Conservation (phyloP, 139 green algal species). For the Micromonas pusilla region DNA sequence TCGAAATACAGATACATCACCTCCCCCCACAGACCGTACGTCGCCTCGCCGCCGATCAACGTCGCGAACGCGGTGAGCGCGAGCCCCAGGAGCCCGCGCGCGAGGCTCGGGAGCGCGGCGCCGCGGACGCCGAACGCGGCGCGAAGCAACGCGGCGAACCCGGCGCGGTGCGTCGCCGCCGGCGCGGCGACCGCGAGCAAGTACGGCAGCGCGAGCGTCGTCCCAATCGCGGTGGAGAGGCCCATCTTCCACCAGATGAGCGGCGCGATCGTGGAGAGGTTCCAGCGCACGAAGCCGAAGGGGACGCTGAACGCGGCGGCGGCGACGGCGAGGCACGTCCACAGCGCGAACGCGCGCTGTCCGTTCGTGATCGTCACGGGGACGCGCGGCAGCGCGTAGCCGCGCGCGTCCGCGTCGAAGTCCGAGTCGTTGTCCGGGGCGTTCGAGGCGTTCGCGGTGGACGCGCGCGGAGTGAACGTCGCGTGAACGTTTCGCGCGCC, state of each 20-base stretch:
- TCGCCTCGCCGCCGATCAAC: constrained; percentile 1
- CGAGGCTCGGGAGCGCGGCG: not conserved
- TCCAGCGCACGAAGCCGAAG: constrained; percentile 17
- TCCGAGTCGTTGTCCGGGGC: not conserved
- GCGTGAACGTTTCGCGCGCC: too few species aligned
- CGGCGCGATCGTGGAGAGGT: constrained; percentile 14
- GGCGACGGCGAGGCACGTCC: not conserved
- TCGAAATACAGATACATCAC: not conserved
- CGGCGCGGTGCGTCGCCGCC: not conserved
- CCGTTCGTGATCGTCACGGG: not conserved
- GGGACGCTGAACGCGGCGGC: not conserved
- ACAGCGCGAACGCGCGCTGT: not conserved
- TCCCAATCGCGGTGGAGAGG: not conserved
- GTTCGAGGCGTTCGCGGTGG: too few species aligned
- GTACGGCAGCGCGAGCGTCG: not conserved
- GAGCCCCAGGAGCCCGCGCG: not conserved
- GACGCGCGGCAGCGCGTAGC: not conserved
- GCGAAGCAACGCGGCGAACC: not conserved
- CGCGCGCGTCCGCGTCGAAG: not conserved
- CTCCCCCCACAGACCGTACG: not conserved
- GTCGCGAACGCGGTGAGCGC: not conserved
- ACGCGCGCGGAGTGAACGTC: too few species aligned
- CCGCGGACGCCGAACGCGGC: not conserved
- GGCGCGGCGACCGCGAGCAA: not conserved
- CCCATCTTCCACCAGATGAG: constrained; percentile 6